Evolutionary conservation across 1,284 basidiomycete genomes (phyloP).

Genomic region (Tausonia pullulans): DNA sequence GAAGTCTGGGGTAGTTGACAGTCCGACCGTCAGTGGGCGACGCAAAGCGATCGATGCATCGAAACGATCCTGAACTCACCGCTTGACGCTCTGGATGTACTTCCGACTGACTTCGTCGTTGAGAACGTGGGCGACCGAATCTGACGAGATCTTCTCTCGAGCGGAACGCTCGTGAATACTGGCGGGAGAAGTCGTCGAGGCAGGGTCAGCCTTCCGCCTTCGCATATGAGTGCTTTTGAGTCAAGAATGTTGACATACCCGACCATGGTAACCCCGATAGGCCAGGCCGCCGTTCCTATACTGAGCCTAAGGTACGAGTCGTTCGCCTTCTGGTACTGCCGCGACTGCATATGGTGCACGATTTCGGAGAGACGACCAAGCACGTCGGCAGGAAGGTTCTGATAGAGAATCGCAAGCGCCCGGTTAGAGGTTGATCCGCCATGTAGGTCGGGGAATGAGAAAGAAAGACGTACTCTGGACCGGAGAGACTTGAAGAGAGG

Average conservation of each 20-base stretch:
- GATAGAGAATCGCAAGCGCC: not conserved
- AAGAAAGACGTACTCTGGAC: slow-evolving; percentile 51
- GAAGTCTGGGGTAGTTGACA: slow-evolving; percentile 42
- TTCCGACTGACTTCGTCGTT: slow-evolving; percentile 98
- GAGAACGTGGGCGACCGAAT: slow-evolving; percentile 93
- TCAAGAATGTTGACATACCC: slow-evolving; percentile 46
- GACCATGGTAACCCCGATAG: slow-evolving; percentile 98
- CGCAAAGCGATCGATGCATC: not conserved
- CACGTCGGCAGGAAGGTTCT: slow-evolving; percentile 77
- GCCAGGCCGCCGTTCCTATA: slow-evolving; percentile 99
- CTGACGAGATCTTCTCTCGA: slow-evolving; percentile 90
- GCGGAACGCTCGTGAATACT: slow-evolving; percentile 97
- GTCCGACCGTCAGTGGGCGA: not conserved
- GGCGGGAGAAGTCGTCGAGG: slow-evolving; percentile 8
- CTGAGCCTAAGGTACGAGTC: slow-evolving; percentile 93
- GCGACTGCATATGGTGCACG: slow-evolving; percentile 87
- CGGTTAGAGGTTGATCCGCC: too few relatives aligned
- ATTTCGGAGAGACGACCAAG: slow-evolving; percentile 85
- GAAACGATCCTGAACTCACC: slow-evolving; percentile 41
- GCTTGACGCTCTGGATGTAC: slow-evolving; percentile 95
- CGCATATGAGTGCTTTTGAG: not conserved
- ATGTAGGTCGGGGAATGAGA: not conserved
- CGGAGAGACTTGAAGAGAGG: slow-evolving; percentile 86
- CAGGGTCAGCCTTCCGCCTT: not conserved
- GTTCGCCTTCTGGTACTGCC: slow-evolving; percentile 89